Percentiles rank a stretch among this genome's conserved stretches.
Evolutionary conservation across 2,329 filamentous ascomycete species (phyloP).

Genomic region (Decorospora gaudefroyi): DNA sequence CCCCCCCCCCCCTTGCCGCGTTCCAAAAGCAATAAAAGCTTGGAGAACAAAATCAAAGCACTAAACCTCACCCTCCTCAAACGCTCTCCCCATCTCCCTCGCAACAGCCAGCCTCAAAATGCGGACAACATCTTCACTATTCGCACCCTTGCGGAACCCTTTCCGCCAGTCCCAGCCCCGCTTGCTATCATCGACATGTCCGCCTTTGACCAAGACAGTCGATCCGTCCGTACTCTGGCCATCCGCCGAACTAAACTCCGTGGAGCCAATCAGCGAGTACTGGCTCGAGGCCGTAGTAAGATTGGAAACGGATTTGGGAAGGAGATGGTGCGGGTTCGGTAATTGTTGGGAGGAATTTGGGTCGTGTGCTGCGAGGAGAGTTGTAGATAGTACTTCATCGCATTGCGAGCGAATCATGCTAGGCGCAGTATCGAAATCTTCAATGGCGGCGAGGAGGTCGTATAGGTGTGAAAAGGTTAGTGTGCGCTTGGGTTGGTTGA

Average conservation of each 20-base stretch:
- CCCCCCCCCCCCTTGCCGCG: too few species aligned
- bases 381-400: conserved; percentile 77
- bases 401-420: conserved; percentile 73
- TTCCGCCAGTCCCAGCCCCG: conserved; percentile 75
- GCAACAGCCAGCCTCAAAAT: conserved; percentile 74
- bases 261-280: conserved; percentile 74
- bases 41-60: too few species aligned
- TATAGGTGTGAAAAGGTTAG: conserved; percentile 75
- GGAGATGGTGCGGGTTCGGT: conserved; percentile 30
- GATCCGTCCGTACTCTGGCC: conserved; percentile 51
- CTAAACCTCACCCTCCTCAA: conserved; percentile 70
- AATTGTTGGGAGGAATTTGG: conserved; percentile 26
- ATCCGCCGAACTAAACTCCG: conserved; percentile 63
- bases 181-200: conserved; percentile 50
- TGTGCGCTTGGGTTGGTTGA: conserved; percentile 65
- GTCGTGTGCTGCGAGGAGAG: conserved; percentile 69
- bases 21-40: background rate
- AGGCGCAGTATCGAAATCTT: conserved; percentile 77
- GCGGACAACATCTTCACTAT: conserved; percentile 70
- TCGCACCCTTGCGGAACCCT: conserved; percentile 61
- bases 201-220: conserved; percentile 51
- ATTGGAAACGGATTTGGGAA: conserved; percentile 64
- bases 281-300: conserved; percentile 60
- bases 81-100: conserved; percentile 71
- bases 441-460: conserved; percentile 73